Evolutionary conservation across 257 asterid species (phyloP), one percentile per base, ranked within the genome.

Genomic region (Solanum habrochaites): DNA sequence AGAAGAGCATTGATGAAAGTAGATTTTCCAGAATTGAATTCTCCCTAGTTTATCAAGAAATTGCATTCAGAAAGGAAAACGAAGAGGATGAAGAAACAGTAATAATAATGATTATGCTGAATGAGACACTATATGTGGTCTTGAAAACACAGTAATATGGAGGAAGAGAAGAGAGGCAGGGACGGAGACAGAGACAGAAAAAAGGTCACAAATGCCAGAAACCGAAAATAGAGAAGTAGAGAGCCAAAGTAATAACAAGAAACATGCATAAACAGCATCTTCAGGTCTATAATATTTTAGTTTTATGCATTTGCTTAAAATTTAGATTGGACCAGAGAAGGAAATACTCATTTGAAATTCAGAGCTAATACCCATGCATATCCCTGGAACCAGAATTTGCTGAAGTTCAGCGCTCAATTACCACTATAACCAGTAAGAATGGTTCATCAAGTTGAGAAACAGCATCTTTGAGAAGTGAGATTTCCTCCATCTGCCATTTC

Each of bases 321-420:
- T 83, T 86, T 88, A 89, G 89, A 89, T 85, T 86, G 86, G 86
- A 87, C 89, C 88, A 90, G 82, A 89, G 88, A 90, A 94, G 92
- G 89, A 91, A 89, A 85, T 85, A 88, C 82, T 88, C 88, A 92
- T 93, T 90, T 91, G 92, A 95, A 96, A 93, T 95, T 92, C 86
- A 97, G 99, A 95, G 96, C 98, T 91, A 95, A 97, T 96, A 97
- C 99, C 99, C 93, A 95, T 91, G 91, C 91, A 94, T 92, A 93
- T 94, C 96, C 93, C 92, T 91, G 94, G 99, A 94, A 97, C 99
- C 98, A 97, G 97, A 94, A 92, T 93, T 95, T 95, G 98, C 92
- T 93, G 99, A 96, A 95, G 97, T 94, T 97, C 98, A 97, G 98
- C 98, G 94, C 99, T 94, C 99, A 95, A 97, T 97, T 97, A 97